Conservation (phyloP, 1,284 basidiomycete species). For the Cryptococcus deneoformans region DNA sequence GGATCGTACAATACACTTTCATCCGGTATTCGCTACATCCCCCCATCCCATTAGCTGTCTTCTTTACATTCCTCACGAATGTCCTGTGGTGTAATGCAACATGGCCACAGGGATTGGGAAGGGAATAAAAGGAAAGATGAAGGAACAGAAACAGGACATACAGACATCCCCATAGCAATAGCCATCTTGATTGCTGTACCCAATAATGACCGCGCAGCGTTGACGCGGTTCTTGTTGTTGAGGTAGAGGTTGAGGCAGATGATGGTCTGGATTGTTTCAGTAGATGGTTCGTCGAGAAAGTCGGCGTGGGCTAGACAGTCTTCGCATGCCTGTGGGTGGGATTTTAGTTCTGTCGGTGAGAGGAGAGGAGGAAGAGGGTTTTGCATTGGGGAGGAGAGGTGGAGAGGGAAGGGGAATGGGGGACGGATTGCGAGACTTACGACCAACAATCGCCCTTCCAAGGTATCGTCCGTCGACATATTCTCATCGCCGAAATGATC, state of each 20-base stretch:
- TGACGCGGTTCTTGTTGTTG: conserved; percentile 44
- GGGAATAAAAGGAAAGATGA: too few species aligned
- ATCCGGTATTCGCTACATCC: conserved; percentile 9
- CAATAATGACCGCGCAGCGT: conserved; percentile 40
- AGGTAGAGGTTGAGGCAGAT: conserved; percentile 20
- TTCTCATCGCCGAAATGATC: conserved; percentile 18
- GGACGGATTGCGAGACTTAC: conserved; percentile 1
- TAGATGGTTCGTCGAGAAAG: conserved; percentile 13
- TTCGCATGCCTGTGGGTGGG: conserved; percentile 9
- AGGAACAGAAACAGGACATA: conserved; percentile 5
- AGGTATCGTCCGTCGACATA: conserved; percentile 1
- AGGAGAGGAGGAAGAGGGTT: too few species aligned
- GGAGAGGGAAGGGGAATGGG: background rate
- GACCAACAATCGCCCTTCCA: conserved; percentile 7
- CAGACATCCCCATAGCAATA: conserved; percentile 13
- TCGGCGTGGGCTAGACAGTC: conserved; percentile 12
- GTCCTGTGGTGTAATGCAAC: too few species aligned
- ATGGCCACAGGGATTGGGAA: background rate
- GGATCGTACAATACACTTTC: background rate
- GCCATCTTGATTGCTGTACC: conserved; percentile 42
- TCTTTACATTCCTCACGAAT: background rate
- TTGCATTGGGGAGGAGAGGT: too few species aligned
- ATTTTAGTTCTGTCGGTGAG: too few species aligned
- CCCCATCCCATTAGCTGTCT: background rate
- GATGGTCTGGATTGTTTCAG: conserved; percentile 20